phyloP scores from a whole-genome alignment of 2,329 filamentous ascomycete species.

The Fusarium incarnatum region DNA sequence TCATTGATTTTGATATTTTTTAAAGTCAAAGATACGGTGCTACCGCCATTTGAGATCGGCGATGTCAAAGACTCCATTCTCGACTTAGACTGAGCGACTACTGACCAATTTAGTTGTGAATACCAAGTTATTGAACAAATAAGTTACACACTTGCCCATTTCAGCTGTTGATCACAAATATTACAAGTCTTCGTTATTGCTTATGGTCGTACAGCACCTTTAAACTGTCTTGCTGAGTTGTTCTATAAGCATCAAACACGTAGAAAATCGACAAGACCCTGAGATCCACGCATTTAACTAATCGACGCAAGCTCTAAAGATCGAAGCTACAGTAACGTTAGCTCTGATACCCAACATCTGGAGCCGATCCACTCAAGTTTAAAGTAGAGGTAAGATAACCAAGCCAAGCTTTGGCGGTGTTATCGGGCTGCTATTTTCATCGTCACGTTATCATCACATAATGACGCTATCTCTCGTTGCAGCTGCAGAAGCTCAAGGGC shows the following conservation, averaged over 20 bases:
- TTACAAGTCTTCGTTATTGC: not conserved
- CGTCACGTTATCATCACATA: conserved; percentile 34
- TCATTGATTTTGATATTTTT: not conserved
- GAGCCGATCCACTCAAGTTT: conserved; percentile 14
- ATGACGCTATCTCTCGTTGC: conserved; percentile 39
- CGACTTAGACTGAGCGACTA: not conserved
- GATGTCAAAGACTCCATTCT: not conserved
- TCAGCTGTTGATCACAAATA: not conserved
- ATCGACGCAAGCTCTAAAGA: conserved; percentile 9
- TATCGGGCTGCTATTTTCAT: conserved; percentile 23
- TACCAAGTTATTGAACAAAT: not conserved
- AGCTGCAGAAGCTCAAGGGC: not conserved
- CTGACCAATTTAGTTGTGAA: not conserved
- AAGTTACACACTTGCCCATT: not conserved
- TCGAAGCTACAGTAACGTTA: not conserved
- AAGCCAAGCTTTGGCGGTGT: conserved; percentile 18
- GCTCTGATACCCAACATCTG: conserved; percentile 5
- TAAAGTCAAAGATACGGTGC: not conserved
- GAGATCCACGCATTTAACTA: conserved; percentile 1
- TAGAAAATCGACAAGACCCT: not conserved
- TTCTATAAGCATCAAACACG: not conserved
- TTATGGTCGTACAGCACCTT: not conserved
- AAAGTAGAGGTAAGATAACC: not conserved
- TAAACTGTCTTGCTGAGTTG: not conserved
- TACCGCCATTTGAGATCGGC: not conserved